Evolutionary conservation across 352 stramenopile species (phyloP), one percentile per base, ranked within the genome.

Genomic region (Aphanomyces cochlioides): DNA sequence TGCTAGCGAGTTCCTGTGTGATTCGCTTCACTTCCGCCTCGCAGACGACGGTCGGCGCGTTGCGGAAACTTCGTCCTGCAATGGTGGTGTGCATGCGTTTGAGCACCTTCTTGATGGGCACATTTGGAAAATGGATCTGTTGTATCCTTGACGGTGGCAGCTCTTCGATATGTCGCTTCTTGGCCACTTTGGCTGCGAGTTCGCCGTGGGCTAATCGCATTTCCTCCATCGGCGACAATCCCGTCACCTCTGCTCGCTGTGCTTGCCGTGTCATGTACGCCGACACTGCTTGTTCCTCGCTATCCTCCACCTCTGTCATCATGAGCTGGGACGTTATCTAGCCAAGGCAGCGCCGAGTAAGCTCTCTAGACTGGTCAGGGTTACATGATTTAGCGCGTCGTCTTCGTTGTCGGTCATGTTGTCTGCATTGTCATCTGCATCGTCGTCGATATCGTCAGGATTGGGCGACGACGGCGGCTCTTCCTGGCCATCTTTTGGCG

Each of bases 171-270:
- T 63, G 13, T 15, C 28, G 43, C 19, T 63, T 63, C 54, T 70
- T 77, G 7, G 84, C 84, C 2, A 79, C 86, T 47, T 91, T 92
- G 8, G 84, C 85, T 0, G 84, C 84, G 47, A 92, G 65, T 72
- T 93, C 85, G 67, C 88, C 89, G 67, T 93, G 82, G n/a, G 79
- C 86, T 48, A 92, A 76, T 15, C 79, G 82, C 83, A 93, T 91
- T 57, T 93, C 86, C 67, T 92, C 84, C 53, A 93, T 93, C 0
- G 86, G 84, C n/a, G 86, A 93, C 21, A 92, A 75, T 0, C 80
- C 81, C 36, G 86, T 93, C 58, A 91, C 68, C 66, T 91, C 83
- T 13, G 81, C 76, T 8, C 86, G 78, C 69, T 93, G 79, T 3
- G 80, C 81, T 56, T 93, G 86, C 5, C 84, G 81, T 59, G 74